A percentile compares a stretch with the other conserved stretches of the same genome.
Conservation (phyloP, 139 green algal species). For the Volvox reticuliferus region DNA sequence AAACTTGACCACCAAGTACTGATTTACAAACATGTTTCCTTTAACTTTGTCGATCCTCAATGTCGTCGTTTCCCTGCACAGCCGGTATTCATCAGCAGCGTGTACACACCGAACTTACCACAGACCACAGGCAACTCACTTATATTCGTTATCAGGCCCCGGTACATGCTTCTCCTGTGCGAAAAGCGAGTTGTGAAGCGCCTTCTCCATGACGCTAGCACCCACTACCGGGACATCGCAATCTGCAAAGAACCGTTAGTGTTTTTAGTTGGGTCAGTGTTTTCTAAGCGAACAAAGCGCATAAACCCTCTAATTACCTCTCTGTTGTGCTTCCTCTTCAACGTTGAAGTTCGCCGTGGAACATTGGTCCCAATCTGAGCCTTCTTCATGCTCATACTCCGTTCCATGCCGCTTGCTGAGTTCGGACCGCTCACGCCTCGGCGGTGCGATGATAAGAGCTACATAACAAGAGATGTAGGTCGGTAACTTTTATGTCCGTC, state of each 20-base stretch:
- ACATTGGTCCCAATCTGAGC: conserved; percentile 59
- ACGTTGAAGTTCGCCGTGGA: conserved; percentile 53
- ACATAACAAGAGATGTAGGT: not conserved
- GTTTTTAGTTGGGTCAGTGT: not conserved
- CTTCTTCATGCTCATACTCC: conserved; percentile 49
- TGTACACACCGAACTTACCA: not conserved
- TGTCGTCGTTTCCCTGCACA: conserved; percentile 70
- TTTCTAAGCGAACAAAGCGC: not conserved
- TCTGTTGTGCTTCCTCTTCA: conserved; percentile 25
- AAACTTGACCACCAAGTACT: conserved; percentile 90
- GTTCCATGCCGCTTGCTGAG: conserved; percentile 35
- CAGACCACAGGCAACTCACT: not conserved
- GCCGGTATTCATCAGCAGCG: not conserved
- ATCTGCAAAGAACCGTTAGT: not conserved
- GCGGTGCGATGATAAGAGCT: not conserved
- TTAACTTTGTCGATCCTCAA: conserved; percentile 79
- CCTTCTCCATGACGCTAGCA: conserved; percentile 62
- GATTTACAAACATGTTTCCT: conserved; percentile 87
- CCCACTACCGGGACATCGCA: conserved; percentile 39
- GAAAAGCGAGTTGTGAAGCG: conserved; percentile 56
- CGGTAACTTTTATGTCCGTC: not conserved
- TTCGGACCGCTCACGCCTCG: conserved; percentile 26
- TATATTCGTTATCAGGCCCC: conserved; percentile 32
- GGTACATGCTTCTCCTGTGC: conserved; percentile 45
- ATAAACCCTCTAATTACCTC: not conserved